Conservation (phyloP, 2,329 filamentous ascomycete species). For the Chlorencoelia australis region DNA sequence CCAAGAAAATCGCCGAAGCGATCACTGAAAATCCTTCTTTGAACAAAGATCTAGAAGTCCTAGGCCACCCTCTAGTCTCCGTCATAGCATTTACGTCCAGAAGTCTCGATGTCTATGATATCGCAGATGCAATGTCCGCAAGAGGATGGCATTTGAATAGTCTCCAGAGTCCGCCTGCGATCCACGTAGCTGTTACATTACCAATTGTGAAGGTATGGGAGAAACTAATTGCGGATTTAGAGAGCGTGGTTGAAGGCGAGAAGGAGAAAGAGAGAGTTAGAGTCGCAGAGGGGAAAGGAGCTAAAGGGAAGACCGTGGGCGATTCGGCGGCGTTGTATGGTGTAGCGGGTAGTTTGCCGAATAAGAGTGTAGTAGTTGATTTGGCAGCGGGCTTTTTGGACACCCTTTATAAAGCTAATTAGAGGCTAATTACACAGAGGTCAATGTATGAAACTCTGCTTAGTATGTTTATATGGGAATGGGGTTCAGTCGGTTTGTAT, state of each 20-base stretch:
- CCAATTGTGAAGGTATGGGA: slow-evolving; percentile 78
- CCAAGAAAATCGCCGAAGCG: slow-evolving; percentile 71
- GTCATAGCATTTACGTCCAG: slow-evolving; percentile 82
- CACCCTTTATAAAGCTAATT: slow-evolving; percentile 82
- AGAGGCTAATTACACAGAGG: too few relatives aligned
- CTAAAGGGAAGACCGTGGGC: slow-evolving; percentile 57
- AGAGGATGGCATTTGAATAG: slow-evolving; percentile 96
- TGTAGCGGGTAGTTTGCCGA: slow-evolving; percentile 86
- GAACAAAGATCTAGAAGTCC: slow-evolving; percentile 61
- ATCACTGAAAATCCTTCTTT: slow-evolving; percentile 62
- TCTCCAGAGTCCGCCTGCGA: slow-evolving; percentile 80
- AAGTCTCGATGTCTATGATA: slow-evolving; percentile 85
- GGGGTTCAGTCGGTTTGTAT: too few relatives aligned
- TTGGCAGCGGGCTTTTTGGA: slow-evolving; percentile 87
- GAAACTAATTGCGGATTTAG: slow-evolving; percentile 62
- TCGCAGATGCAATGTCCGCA: slow-evolving; percentile 76
- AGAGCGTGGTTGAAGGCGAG: slow-evolving; percentile 58
- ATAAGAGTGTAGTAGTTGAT: slow-evolving; percentile 90
- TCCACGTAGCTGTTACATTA: slow-evolving; percentile 88
- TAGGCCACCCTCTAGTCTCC: slow-evolving; percentile 79
- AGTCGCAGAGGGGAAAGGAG: slow-evolving; percentile 56
- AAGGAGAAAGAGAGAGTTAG: slow-evolving; percentile 71
- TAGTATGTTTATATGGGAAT: too few relatives aligned
- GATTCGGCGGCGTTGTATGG: slow-evolving; percentile 87
- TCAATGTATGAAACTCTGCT: too few relatives aligned